Base-by-base conservation (phyloP, 805 yeast species). In the Babjeviella inositovora region DNA sequence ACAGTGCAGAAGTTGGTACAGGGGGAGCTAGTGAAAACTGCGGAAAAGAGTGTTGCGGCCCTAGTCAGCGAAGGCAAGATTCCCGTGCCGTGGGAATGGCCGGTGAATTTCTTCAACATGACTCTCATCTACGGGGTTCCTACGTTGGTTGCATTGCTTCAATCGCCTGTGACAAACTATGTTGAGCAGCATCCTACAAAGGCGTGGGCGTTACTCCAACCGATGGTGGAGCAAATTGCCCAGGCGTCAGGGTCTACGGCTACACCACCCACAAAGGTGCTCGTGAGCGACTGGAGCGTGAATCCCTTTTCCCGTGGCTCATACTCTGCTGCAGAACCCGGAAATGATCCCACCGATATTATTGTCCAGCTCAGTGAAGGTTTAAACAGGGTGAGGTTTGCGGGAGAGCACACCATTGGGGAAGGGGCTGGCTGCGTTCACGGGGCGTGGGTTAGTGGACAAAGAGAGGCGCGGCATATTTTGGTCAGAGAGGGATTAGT, bases 341-440 rank as follows among this genome's bases (percentile, higher is more conserved):
- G 70, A 6, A 77, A 76, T 41, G 81, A 73, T 35, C 81, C 92
- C 0, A 51, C 65, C 7, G 73, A 65, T 24, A 42, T 69, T 10
- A 62, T 75, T 0, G 40, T 68, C 9, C 75, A 73, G n/a, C 54
- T 79, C 27, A 54, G 63, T 11, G 62, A 63, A 13, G 79, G 82
- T 0, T 50, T 61, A 11, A 69, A 59, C 8, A 53, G 57, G 6
- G 47, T 84, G 3, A 53, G 93, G 20, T 84, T 84, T 53, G 94
- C 94, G 0, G 95, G 95, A 6, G 95, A 84, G 39, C 94, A 84
- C 42, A 76, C 94, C 0, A 67, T 70, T 12, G 48, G 67, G 33
- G 93, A 81, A 33, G 94, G 93, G 6, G 76, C 82, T 9, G 95
- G 95, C 0, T 84, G 93, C 34, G 90, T 76, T 5, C 92, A 84